Conservation (phyloP, 139 green algal genomes). For the Zygnema circumcarinatum region DNA sequence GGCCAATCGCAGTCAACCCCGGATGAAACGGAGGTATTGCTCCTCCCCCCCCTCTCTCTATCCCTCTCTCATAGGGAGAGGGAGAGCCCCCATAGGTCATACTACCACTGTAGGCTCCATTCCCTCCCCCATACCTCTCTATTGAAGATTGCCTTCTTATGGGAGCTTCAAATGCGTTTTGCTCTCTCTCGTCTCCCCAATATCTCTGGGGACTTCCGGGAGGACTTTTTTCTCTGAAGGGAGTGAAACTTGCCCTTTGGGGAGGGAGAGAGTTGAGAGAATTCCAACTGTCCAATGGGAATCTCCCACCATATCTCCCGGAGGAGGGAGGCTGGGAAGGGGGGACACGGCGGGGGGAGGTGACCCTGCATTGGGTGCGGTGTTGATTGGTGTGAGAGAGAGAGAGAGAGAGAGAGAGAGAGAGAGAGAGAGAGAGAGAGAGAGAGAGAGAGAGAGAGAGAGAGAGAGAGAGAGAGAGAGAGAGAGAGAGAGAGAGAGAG, state of each 20-base stretch:
- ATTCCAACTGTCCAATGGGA: too few species aligned
- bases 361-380: too few species aligned
- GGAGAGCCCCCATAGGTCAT: not conserved
- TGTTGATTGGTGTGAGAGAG: too few species aligned
- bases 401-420: too few species aligned
- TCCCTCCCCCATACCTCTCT: slow-evolving; percentile 19
- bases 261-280: too few species aligned
- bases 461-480: too few species aligned
- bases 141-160: not conserved
- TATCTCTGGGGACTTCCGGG: not conserved
- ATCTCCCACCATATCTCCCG: too few species aligned
- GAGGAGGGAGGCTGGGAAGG: too few species aligned
- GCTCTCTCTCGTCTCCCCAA: not conserved
- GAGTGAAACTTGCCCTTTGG: not conserved
- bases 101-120: not conserved
- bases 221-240: slow-evolving; percentile 2
- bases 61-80: slow-evolving; percentile 5
- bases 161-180: not conserved
- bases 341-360: too few species aligned
- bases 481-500: too few species aligned
- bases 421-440: too few species aligned
- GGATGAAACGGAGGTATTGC: not conserved
- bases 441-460: too few species aligned
- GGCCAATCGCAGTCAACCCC: not conserved
- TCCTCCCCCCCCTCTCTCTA: not conserved